Percentiles rank a stretch among this genome's conserved stretches.
Evolutionary conservation across 169 alveolate genomes (phyloP).

Genomic region (Plasmodium yoelii): DNA sequence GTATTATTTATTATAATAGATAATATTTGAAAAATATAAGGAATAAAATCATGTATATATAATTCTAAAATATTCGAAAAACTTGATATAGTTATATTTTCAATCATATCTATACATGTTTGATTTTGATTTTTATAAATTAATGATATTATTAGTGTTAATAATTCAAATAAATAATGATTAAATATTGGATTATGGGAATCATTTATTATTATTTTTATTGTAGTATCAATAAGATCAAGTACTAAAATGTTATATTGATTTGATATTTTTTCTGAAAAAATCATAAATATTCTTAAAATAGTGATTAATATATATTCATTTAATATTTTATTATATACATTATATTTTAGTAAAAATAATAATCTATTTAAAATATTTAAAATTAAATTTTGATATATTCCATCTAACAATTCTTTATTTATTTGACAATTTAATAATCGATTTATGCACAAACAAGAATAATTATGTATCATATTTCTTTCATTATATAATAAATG

Average conservation of each 20-base stretch:
- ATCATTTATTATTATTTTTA: constrained; percentile 83
- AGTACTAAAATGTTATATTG: neutral
- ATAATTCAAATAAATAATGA: constrained; percentile 87
- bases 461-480: constrained; percentile 33
- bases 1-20: constrained; percentile 69
- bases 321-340: constrained; percentile 20
- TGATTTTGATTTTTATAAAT: constrained; percentile 53
- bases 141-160: constrained; percentile 78
- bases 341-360: constrained; percentile 30
- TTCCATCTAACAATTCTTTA: neutral
- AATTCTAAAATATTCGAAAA: constrained; percentile 84
- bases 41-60: constrained; percentile 86
- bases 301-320: constrained; percentile 59
- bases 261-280: constrained; percentile 14
- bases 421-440: constrained; percentile 15
- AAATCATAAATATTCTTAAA: constrained; percentile 26
- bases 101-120: constrained; percentile 73
- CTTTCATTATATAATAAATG: constrained; percentile 36
- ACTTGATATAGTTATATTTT: constrained; percentile 79
- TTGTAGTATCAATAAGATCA: constrained; percentile 31
- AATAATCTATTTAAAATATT: constrained; percentile 19
- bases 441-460: constrained; percentile 56
- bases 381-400: neutral
- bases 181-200: constrained; percentile 88
- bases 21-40: constrained; percentile 85